Conservation (phyloP, 768 basidiomycete genomes). For the Lentinula detonsa region DNA sequence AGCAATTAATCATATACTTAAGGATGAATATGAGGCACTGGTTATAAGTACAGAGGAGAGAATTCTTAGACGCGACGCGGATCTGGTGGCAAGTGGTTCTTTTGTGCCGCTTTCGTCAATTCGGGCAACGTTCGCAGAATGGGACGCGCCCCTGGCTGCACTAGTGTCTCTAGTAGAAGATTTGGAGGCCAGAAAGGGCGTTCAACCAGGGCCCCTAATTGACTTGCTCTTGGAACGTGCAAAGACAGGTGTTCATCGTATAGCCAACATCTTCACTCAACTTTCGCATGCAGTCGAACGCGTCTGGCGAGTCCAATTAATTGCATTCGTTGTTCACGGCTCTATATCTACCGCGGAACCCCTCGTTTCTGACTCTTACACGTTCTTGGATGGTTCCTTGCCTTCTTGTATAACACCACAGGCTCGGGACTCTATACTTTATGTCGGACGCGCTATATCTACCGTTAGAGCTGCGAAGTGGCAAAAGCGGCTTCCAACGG, state of each 20-base stretch:
- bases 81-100: conserved; percentile 70
- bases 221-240: conserved; percentile 71
- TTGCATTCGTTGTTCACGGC: conserved; percentile 72
- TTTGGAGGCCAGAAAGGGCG: conserved; percentile 48
- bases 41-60: conserved; percentile 79
- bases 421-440: conserved; percentile 75
- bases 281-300: conserved; percentile 73
- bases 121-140: conserved; percentile 68
- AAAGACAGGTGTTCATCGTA: conserved; percentile 72
- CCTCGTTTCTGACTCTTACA: conserved; percentile 53
- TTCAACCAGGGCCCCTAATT: conserved; percentile 75
- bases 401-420: conserved; percentile 71
- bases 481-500: conserved; percentile 71
- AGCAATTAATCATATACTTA: conserved; percentile 66
- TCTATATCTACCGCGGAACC: conserved; percentile 66
- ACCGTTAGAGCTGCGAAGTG: conserved; percentile 77
- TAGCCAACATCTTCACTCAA: conserved; percentile 63
- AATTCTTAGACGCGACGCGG: conserved; percentile 67
- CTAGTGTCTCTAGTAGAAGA: conserved; percentile 60
- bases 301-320: conserved; percentile 82
- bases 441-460: conserved; percentile 82
- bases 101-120: conserved; percentile 85
- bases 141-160: conserved; percentile 82
- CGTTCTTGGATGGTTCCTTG: conserved; percentile 57
- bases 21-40: conserved; percentile 73